These are phyloP conservation scores for Juncus effusus DNA, from an alignment of 176 grass and related monocot species.

Conservation along the genomic window DNA sequence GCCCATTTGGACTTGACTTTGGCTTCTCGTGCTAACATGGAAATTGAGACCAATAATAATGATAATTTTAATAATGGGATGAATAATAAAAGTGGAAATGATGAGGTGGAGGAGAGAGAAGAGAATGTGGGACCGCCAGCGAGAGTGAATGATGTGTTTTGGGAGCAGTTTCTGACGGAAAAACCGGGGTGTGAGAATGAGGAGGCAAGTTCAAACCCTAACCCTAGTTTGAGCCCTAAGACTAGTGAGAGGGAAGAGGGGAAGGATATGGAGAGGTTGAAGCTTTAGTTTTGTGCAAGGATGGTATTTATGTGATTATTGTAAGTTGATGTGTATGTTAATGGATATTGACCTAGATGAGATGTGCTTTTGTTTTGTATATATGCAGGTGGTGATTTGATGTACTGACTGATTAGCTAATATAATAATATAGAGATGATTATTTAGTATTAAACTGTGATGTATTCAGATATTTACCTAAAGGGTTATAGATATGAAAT, in stretches of 20 bases:
- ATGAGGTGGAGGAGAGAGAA: conserved; percentile 23
- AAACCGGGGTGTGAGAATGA: conserved; percentile 61
- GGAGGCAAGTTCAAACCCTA: conserved; percentile 53
- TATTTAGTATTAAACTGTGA: too few species aligned
- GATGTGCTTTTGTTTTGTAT: too few species aligned
- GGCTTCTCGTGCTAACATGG: conserved; percentile 48
- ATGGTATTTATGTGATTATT: conserved; percentile 11
- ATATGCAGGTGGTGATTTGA: too few species aligned
- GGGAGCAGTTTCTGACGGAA: conserved; percentile 94
- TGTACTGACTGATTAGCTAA: too few species aligned
- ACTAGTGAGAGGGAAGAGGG: not conserved
- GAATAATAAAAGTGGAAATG: conserved; percentile 15
- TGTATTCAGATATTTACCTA: too few species aligned
- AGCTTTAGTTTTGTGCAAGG: conserved; percentile 25
- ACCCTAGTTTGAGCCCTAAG: conserved; percentile 17
- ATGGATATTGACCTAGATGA: too few species aligned
- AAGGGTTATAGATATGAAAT: too few species aligned
- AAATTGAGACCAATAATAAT: conserved; percentile 26
- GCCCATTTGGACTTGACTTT: conserved; percentile 82
- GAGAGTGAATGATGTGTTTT: conserved; percentile 84
- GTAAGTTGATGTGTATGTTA: too few species aligned
- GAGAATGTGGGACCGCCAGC: conserved; percentile 32
- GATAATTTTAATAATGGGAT: conserved; percentile 8
- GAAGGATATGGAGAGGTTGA: conserved; percentile 45
- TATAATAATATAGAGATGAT: too few species aligned